Percentiles rank a stretch among this genome's conserved stretches.
These are phyloP conservation scores for Karstenula rhodostoma DNA, from an alignment of 2,329 filamentous ascomycete species.

Conservation along the genomic window DNA sequence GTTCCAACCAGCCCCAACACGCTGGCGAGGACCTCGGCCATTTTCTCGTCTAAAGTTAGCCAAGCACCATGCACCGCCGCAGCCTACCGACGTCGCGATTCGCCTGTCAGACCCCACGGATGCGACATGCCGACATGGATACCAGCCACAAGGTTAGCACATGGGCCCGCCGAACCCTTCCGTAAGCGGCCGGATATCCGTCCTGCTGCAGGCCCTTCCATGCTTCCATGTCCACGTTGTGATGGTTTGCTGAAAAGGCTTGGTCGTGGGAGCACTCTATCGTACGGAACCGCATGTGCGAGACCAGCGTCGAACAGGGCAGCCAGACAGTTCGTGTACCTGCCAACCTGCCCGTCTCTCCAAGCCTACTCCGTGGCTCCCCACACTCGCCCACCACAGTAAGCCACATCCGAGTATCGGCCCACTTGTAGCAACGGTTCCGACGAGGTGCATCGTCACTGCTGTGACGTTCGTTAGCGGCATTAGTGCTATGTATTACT, in stretches of 20 bases:
- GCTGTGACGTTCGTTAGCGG: too few relatives aligned
- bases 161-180: constrained; percentile 8
- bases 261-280: background rate
- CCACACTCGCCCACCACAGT: background rate
- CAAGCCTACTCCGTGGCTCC: background rate
- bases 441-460: too few relatives aligned
- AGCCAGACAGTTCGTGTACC: too few relatives aligned
- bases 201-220: background rate
- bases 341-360: too few relatives aligned
- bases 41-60: background rate
- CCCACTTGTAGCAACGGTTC: constrained; percentile 3
- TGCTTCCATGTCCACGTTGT: background rate
- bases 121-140: constrained; percentile 7
- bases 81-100: constrained; percentile 1
- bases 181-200: constrained; percentile 9
- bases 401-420: background rate
- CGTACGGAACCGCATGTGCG: too few relatives aligned
- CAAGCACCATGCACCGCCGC: background rate
- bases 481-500: too few relatives aligned
- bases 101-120: constrained; percentile 14
- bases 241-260: background rate
- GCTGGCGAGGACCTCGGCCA: background rate
- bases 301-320: too few relatives aligned
- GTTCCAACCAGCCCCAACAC: background rate
- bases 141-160: constrained; percentile 19